phyloP scores from a whole-genome alignment of 2,329 filamentous ascomycete genomes.

The Aspergillus melleus region DNA sequence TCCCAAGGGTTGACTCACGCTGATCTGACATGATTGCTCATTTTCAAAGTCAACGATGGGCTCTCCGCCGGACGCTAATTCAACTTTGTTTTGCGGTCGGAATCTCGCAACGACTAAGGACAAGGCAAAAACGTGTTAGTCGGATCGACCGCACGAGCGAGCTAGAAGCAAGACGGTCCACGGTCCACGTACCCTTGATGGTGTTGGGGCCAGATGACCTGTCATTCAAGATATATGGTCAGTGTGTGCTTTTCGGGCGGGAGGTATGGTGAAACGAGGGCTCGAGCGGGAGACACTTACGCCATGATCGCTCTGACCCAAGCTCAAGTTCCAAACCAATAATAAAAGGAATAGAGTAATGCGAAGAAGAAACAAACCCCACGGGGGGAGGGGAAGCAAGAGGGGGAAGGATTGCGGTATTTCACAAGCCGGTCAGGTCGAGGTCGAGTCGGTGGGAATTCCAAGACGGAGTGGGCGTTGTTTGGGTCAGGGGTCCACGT shows the following conservation, averaged over 20 bases:
- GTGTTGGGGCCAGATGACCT: slow-evolving; percentile 46
- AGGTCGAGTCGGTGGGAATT: neutral
- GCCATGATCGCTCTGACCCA: slow-evolving; percentile 44
- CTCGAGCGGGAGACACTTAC: slow-evolving; percentile 36
- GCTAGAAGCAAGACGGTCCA: slow-evolving; percentile 1
- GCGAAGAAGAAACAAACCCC: slow-evolving; percentile 20
- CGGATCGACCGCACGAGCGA: neutral
- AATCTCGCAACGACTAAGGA: slow-evolving; percentile 89
- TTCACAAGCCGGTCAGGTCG: slow-evolving; percentile 11
- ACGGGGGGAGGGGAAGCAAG: slow-evolving; percentile 20
- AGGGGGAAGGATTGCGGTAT: neutral
- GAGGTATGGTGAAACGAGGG: neutral
- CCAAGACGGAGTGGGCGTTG: slow-evolving; percentile 10
- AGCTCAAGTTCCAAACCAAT: slow-evolving; percentile 4
- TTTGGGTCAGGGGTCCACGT: slow-evolving; percentile 33
- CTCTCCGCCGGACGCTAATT: slow-evolving; percentile 85
- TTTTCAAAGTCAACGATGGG: slow-evolving; percentile 87
- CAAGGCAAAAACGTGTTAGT: slow-evolving; percentile 43
- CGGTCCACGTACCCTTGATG: slow-evolving; percentile 51
- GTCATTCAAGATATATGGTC: slow-evolving; percentile 18
- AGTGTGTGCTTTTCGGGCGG: slow-evolving; percentile 12
- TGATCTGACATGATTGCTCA: slow-evolving; percentile 83
- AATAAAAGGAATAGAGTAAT: neutral
- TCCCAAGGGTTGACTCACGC: slow-evolving; percentile 54
- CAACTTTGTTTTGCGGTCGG: slow-evolving; percentile 92